Conservation (phyloP, 2,329 filamentous ascomycete genomes). For the Talaromyces sp. region DNA sequence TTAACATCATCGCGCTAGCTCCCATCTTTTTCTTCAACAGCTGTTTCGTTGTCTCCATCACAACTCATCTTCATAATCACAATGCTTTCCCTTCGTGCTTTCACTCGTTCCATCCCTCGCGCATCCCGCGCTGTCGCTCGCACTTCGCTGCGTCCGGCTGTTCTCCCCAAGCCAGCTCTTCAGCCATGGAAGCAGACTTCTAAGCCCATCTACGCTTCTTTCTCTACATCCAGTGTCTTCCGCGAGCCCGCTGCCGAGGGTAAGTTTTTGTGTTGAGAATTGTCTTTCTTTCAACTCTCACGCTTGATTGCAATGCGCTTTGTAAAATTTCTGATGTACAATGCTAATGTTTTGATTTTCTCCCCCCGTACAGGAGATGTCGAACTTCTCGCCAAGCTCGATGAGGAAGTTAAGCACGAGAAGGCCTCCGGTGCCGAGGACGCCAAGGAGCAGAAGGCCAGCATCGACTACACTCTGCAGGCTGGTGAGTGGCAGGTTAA, state of each 20-base stretch:
- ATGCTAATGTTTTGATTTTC: conserved; percentile 10
- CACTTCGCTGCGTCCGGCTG: conserved; percentile 52
- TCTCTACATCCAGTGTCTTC: conserved; percentile 49
- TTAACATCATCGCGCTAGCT: conserved; percentile 33
- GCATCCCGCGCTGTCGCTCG: conserved; percentile 60
- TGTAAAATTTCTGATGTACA: neutral
- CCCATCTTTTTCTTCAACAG: conserved; percentile 22
- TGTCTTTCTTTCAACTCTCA: neutral
- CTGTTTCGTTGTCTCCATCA: conserved; percentile 19
- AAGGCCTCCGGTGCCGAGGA: conserved; percentile 75
- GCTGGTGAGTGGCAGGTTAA: conserved; percentile 79
- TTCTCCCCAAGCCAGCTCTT: conserved; percentile 53
- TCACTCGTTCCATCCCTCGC: conserved; percentile 69
- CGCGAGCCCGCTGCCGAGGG: conserved; percentile 51
- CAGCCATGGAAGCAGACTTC: conserved; percentile 52
- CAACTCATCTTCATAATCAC: conserved; percentile 33
- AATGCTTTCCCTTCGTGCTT: conserved; percentile 71
- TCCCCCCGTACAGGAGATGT: conserved; percentile 59
- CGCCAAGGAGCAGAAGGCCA: conserved; percentile 75
- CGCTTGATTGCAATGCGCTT: no score
- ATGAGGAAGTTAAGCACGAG: conserved; percentile 82
- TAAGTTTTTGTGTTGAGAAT: conserved; percentile 31
- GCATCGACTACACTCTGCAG: conserved; percentile 88
- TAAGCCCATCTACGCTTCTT: conserved; percentile 47
- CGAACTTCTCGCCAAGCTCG: conserved; percentile 83